These are phyloP conservation scores for Coemansia sp. DNA, from an alignment of 192 early-diverging fungal genomes.

Conservation along the genomic window DNA sequence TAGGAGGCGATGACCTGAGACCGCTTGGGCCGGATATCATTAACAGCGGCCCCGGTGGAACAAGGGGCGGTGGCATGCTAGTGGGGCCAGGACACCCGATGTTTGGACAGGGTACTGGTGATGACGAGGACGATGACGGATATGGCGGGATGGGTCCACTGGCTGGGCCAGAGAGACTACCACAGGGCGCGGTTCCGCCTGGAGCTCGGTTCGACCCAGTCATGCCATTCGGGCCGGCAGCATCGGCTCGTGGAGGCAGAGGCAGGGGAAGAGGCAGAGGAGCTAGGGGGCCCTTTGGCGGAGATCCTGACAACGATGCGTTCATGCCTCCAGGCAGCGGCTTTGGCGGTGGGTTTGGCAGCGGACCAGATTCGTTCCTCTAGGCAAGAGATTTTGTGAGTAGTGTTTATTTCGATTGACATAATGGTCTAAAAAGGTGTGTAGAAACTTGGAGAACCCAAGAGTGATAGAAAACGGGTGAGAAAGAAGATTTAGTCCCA, in stretches of 20 bases:
- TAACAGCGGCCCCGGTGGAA: slow-evolving; percentile 44
- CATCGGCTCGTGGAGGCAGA: slow-evolving; percentile 13
- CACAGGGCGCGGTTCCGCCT: slow-evolving; percentile 72
- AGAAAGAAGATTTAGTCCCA: slow-evolving; percentile 48
- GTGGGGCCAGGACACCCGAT: slow-evolving; percentile 89
- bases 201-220: slow-evolving; percentile 94
- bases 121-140: slow-evolving; percentile 11
- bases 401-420: not conserved
- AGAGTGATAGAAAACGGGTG: not conserved
- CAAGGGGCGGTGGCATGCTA: slow-evolving; percentile 67
- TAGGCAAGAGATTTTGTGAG: not conserved
- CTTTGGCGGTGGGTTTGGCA: slow-evolving; percentile 24
- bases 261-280: slow-evolving; percentile 17
- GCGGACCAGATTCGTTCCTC: slow-evolving; percentile 11
- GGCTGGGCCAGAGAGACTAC: slow-evolving; percentile 64
- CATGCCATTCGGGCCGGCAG: slow-evolving; percentile 65
- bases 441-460: not conserved
- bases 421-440: not conserved
- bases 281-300: slow-evolving; percentile 25
- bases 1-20: slow-evolving; percentile 76
- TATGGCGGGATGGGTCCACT: slow-evolving; percentile 36
- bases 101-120: slow-evolving; percentile 62
- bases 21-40: slow-evolving; percentile 26
- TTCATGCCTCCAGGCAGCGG: slow-evolving; percentile 33
- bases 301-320: slow-evolving; percentile 43